Evolutionary conservation across 2,329 filamentous ascomycete genomes (phyloP).

Genomic region (Fusarium coicis): DNA sequence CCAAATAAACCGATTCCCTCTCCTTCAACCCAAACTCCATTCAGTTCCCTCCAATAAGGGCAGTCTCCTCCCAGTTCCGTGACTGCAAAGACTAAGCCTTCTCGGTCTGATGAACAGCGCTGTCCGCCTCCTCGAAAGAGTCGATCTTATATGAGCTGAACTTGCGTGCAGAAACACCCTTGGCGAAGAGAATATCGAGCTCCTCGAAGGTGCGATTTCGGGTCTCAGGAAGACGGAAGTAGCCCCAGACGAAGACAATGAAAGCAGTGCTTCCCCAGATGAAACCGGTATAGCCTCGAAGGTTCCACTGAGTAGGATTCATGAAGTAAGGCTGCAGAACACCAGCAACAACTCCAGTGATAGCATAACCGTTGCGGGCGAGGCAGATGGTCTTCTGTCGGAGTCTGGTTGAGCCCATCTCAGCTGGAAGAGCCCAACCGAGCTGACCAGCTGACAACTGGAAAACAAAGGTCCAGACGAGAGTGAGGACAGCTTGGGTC

Average conservation of each 20-base stretch:
- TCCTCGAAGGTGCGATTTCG: slow-evolving; percentile 63
- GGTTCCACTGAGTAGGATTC: slow-evolving; percentile 53
- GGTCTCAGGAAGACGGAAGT: slow-evolving; percentile 62
- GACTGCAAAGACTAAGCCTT: not conserved
- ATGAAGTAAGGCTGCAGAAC: slow-evolving; percentile 50
- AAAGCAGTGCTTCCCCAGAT: slow-evolving; percentile 44
- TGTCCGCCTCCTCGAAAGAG: slow-evolving; percentile 7
- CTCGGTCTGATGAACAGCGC: not conserved
- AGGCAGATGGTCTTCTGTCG: slow-evolving; percentile 49
- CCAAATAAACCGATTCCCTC: not conserved
- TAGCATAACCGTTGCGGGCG: slow-evolving; percentile 43
- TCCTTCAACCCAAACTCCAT: not conserved
- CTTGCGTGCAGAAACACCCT: slow-evolving; percentile 32
- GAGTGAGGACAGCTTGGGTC: slow-evolving; percentile 49
- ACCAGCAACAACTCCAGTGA: slow-evolving; percentile 37
- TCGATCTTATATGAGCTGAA: slow-evolving; percentile 26
- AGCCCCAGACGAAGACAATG: slow-evolving; percentile 50
- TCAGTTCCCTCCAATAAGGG: not conserved
- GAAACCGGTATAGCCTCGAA: slow-evolving; percentile 55
- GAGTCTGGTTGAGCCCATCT: slow-evolving; percentile 47
- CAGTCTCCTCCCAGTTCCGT: fast-evolving
- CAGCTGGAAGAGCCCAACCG: slow-evolving; percentile 48
- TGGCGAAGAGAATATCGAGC: slow-evolving; percentile 63
- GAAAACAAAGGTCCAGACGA: slow-evolving; percentile 50
- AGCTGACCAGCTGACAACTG: slow-evolving; percentile 53